These are phyloP conservation scores for Gloeopeniophorella convolvens DNA, from an alignment of 768 basidiomycete genomes.

Conservation along the genomic window DNA sequence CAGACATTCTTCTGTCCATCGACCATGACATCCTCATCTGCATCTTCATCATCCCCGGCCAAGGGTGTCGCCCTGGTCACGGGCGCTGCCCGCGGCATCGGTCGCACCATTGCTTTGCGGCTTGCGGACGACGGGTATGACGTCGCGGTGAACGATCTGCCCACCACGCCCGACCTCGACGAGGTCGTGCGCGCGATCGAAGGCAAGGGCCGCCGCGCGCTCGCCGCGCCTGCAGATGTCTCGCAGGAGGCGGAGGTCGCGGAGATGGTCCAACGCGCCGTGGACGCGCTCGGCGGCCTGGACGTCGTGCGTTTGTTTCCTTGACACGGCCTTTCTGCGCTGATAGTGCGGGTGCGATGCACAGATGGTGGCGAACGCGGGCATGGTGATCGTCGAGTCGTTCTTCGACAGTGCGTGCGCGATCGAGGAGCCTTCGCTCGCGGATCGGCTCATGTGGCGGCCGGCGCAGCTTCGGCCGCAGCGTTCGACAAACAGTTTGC, in stretches of 20 bases:
- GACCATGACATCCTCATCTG: no score
- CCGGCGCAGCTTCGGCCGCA: background rate
- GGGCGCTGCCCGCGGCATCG: constrained; percentile 30
- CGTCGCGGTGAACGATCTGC: constrained; percentile 32
- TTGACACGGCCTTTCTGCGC: no score
- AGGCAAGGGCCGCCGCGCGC: background rate
- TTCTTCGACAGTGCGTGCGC: constrained; percentile 2
- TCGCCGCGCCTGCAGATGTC: background rate
- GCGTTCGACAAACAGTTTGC: constrained; percentile 8
- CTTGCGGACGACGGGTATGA: constrained; percentile 34
- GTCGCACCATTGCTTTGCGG: constrained; percentile 30
- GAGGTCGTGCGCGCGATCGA: background rate
- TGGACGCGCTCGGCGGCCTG: background rate
- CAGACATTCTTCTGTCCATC: no score
- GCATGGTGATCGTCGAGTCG: background rate
- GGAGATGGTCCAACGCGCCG: background rate
- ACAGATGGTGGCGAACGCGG: constrained; percentile 20
- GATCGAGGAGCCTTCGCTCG: background rate
- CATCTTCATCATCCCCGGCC: no score
- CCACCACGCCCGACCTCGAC: no score
- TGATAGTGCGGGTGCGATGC: background rate
- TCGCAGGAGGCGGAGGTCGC: background rate
- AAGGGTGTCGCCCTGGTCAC: constrained; percentile 30
- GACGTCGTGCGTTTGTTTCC: constrained; percentile 7
- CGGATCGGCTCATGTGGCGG: background rate